These are phyloP conservation scores for Hypoxylon rubiginosum DNA, from an alignment of 2,329 filamentous ascomycete genomes.

Conservation along the genomic window DNA sequence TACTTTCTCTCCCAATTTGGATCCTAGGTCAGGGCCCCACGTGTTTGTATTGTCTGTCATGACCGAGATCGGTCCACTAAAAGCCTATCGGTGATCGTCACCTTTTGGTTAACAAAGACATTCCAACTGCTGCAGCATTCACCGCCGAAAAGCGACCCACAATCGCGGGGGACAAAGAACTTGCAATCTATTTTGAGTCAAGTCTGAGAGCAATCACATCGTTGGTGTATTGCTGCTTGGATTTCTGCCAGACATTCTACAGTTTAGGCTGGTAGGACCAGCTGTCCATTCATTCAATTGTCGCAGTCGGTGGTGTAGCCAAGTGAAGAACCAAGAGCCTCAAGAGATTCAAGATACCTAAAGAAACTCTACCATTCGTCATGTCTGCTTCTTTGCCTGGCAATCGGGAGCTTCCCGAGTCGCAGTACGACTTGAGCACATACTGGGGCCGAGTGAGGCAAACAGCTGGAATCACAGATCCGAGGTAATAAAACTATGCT, in stretches of 20 bases:
- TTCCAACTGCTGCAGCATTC: neutral
- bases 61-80: constrained; percentile 41
- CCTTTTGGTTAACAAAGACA: constrained; percentile 12
- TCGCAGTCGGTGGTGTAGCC: constrained; percentile 13
- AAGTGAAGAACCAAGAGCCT: neutral
- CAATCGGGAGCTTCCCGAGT: constrained; percentile 85
- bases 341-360: constrained; percentile 1
- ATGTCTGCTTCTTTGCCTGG: constrained; percentile 78
- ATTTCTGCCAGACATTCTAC: constrained; percentile 5
- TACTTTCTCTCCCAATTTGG: neutral
- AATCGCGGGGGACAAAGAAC: constrained; percentile 11
- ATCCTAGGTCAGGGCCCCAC: constrained; percentile 9
- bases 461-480: constrained; percentile 90
- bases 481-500: constrained; percentile 77
- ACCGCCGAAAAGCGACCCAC: constrained; percentile 5
- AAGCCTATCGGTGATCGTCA: constrained; percentile 17
- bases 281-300: constrained; percentile 30
- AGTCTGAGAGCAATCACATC: neutral
- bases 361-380: constrained; percentile 24
- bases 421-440: constrained; percentile 90
- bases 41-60: constrained; percentile 21
- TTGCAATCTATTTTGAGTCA: neutral
- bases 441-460: constrained; percentile 97
- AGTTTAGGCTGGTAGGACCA: constrained; percentile 30
- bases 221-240: constrained; percentile 1